Evolutionary conservation across 2,329 filamentous ascomycete species (phyloP).

Genomic region (Aspergillus sp.): DNA sequence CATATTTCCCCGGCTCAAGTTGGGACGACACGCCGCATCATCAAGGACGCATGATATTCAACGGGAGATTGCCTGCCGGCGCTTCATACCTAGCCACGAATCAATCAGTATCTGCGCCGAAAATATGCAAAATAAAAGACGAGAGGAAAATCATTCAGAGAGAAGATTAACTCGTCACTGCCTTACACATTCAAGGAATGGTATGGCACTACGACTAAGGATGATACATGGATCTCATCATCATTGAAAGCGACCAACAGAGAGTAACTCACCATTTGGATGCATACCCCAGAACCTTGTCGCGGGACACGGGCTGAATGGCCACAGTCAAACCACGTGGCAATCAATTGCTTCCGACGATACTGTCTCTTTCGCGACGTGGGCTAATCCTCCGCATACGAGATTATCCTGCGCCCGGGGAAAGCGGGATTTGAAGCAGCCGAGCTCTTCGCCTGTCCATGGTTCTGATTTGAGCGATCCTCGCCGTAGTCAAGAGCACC

Average conservation of each 20-base stretch:
- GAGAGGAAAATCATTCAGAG: conserved; percentile 25
- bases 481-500: conserved; percentile 41
- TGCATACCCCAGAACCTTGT: not conserved
- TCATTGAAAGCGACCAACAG: conserved; percentile 23
- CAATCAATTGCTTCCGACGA: too few relatives aligned
- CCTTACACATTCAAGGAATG: conserved; percentile 31
- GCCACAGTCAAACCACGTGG: not conserved
- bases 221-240: conserved; percentile 93
- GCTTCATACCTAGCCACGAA: too few relatives aligned
- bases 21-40: too few relatives aligned
- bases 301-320: not conserved
- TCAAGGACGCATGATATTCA: too few relatives aligned
- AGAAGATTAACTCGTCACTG: conserved; percentile 40
- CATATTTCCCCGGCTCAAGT: too few relatives aligned
- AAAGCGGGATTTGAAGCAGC: conserved; percentile 10
- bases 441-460: not conserved
- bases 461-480: conserved; percentile 1
- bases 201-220: conserved; percentile 71
- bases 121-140: not conserved
- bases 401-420: conserved; percentile 24
- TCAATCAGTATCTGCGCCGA: not conserved
- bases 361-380: not conserved
- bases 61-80: too few relatives aligned
- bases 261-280: conserved; percentile 8
- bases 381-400: conserved; percentile 24